Base-by-base conservation (phyloP, 164 flowering plant species). In the Cinnamomum chago region DNA sequence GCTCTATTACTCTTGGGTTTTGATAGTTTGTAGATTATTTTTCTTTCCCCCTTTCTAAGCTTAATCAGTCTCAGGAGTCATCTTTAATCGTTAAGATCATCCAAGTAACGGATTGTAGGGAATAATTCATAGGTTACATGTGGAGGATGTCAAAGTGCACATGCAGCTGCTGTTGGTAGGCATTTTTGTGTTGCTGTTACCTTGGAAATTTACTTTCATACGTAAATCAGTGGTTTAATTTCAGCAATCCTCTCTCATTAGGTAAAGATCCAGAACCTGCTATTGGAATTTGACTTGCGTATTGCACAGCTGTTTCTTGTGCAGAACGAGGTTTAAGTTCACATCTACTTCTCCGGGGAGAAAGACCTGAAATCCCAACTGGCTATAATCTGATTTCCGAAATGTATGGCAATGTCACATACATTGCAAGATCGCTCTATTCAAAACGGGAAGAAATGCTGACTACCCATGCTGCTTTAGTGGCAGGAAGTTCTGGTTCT, bases 121-220 rank as follows among this genome's bases (percentile, higher is more conserved):
- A 58, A 67, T 79, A 40, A 40, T 80, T 83, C 86, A 60, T 85
- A 93, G 98, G 99, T 95, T 72, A 91, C 98, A 51, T 93, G 99
- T 81, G 99, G 99, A 82, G 99, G 98, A 67, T 92, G 95, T 85
- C 99, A 95, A 88, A 95, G 99, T 90, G 99, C 99, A 58, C 97
- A 95, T 79, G 81, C 98, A 71, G 92, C 98, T 71, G 97, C 98
- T 77, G 88, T 93, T 79, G 98, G 99, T 95, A 87, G 75, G 92
- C 77, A 65, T 65, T 66, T 70, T 67, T 27, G 17, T 60, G 67
- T 14, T 28, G 40, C 7, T 25, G 11, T 33, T 67, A 28, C 27
- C 13, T 24, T 50, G 11, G 52, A 50, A 52, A n/a, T 67, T 71
- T 74, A 23, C 27, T 77, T 18, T 64, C 35, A 71, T n/a, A 18